These are phyloP conservation scores for Phaeosphaeria sp. DNA, from an alignment of 2,329 filamentous ascomycete species.

Conservation along the genomic window DNA sequence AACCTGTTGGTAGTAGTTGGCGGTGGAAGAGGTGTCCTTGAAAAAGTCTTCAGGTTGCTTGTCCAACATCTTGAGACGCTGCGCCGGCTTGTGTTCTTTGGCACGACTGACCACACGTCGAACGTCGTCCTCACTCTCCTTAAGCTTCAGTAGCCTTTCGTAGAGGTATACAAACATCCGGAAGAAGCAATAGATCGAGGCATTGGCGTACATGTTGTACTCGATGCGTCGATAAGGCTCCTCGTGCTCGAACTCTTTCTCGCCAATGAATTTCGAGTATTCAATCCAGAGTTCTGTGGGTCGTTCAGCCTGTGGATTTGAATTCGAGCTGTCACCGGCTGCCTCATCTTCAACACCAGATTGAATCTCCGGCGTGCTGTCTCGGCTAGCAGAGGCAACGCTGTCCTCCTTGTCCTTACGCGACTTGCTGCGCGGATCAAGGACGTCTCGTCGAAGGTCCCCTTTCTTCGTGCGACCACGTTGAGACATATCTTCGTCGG, in stretches of 20 bases:
- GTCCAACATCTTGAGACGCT: slow-evolving; percentile 82
- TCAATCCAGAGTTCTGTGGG: slow-evolving; percentile 69
- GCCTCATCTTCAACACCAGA: slow-evolving; percentile 81
- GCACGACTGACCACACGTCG: slow-evolving; percentile 76
- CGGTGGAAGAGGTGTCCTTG: slow-evolving; percentile 64
- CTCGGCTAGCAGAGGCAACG: slow-evolving; percentile 79
- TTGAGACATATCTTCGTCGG: slow-evolving; percentile 75
- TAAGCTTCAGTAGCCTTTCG: slow-evolving; percentile 81
- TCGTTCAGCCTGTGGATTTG: slow-evolving; percentile 65
- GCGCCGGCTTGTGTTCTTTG: slow-evolving; percentile 78
- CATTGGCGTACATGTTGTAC: slow-evolving; percentile 92
- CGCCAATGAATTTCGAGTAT: slow-evolving; percentile 65
- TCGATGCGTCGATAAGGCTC: slow-evolving; percentile 80
- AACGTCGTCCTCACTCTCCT: slow-evolving; percentile 77
- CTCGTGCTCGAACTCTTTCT: slow-evolving; percentile 72
- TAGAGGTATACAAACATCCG: slow-evolving; percentile 93
- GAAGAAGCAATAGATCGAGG: slow-evolving; percentile 93
- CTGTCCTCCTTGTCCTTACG: slow-evolving; percentile 81
- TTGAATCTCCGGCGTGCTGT: slow-evolving; percentile 84
- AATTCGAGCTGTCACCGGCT: slow-evolving; percentile 64
- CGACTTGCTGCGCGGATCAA: slow-evolving; percentile 78
- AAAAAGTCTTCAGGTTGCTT: slow-evolving; percentile 80
- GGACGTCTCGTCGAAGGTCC: slow-evolving; percentile 80
- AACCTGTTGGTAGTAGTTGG: slow-evolving; percentile 85
- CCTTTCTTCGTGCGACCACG: slow-evolving; percentile 69